Base-by-base conservation (phyloP, 441 rosid genomes). In the Gossypium gossypioides region DNA sequence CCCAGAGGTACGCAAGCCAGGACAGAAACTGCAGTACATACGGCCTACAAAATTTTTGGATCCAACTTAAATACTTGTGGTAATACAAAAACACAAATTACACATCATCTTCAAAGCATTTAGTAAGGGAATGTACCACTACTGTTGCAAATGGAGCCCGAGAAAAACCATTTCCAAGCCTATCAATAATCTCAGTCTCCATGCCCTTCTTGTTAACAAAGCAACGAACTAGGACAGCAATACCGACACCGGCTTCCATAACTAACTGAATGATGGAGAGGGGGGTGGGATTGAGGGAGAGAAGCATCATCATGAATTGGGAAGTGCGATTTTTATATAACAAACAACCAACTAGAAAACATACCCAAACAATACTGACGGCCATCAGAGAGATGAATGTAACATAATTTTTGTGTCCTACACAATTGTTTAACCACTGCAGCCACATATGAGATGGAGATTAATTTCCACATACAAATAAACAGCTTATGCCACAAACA, bases 341-440 rank as follows among this genome's bases (percentile, higher is more conserved):
- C 18, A 56, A 21, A 57, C 16, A 63, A 12, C 6, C 51, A 37
- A 48, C 69, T 24, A 62, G 56, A 29, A 50, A 63, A 82, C 90
- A 63, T 86, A 88, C 90, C 92, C 92, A 88, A 79, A 83, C 82
- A 74, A 88, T 74, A 80, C 88, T 88, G 68, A 68, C 67, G 54
- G 86, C 88, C 92, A 86, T 88, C 63, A 88, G 87, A 15, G 81
- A 78, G 76, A 86, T 84, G 78, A 88, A 88, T 3, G 89, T 84
- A 46, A 81, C 74, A 70, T 88, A 86, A 62, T 86, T 88, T 79
- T 77, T 88, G 82, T 79, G 83, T 56, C 92, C 88, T 18, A 88
- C 92, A 74, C 92, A 88, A 72, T 88, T 86, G 87, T 88, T 88
- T 65, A 88, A 88, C 92, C 90, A 88, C 92, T 88, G 86, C 79